These are phyloP conservation scores for Ambrosiella beaveri DNA, from an alignment of 2,329 filamentous ascomycete genomes.

Conservation along the genomic window DNA sequence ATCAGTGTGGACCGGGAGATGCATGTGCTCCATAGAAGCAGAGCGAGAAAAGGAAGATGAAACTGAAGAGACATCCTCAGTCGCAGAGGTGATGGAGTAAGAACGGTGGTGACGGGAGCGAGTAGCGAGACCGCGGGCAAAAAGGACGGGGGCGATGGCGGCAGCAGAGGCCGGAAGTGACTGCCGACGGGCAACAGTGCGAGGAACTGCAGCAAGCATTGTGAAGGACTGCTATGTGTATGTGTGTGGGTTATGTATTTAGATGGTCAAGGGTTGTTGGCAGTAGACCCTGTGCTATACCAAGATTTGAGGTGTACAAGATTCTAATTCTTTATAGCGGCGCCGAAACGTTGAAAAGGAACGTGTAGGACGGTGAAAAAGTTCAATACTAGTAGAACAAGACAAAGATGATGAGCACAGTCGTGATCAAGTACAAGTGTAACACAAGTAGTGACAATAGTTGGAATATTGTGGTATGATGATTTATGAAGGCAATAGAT, in stretches of 20 bases:
- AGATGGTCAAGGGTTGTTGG: background rate
- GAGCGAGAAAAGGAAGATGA: constrained; percentile 4
- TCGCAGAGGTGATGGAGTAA: background rate
- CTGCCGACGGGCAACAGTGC: constrained; percentile 11
- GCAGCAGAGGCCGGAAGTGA: constrained; percentile 11
- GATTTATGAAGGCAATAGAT: background rate
- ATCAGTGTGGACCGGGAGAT: constrained; percentile 11
- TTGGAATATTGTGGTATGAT: background rate
- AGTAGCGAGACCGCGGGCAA: constrained; percentile 10
- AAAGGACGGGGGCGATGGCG: constrained; percentile 5
- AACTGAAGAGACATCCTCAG: background rate
- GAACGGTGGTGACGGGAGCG: constrained; percentile 10
- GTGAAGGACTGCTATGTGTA: background rate
- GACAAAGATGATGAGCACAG: too few species aligned
- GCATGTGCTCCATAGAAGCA: constrained; percentile 11
- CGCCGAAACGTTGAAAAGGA: too few species aligned
- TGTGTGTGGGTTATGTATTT: background rate
- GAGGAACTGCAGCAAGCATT: constrained; percentile 10
- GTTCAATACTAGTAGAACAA: too few species aligned
- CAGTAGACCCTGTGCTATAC: background rate
- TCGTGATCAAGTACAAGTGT: too few species aligned
- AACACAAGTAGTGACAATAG: too few species aligned
- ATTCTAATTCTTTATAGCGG: too few species aligned
- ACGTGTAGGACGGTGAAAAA: too few species aligned
- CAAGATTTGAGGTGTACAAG: background rate